Conservation (phyloP, 2,329 filamentous ascomycete species). For the Scolecobasidium constrictum region DNA sequence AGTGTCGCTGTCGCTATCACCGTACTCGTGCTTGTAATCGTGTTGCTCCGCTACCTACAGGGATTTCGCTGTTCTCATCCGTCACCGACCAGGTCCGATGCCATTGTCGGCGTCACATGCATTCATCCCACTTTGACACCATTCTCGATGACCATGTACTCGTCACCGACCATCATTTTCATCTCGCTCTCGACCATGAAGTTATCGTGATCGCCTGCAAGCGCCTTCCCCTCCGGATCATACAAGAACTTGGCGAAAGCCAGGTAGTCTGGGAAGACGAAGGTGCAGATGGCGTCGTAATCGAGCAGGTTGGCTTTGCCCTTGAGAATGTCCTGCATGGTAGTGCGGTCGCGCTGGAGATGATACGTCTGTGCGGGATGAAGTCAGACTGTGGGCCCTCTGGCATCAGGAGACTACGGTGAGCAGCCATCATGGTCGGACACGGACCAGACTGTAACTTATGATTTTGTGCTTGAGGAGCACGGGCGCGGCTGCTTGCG, state of each 20-base stretch:
- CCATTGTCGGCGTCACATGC: too few species aligned
- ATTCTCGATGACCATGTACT: conserved; percentile 29
- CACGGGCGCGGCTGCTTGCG: conserved; percentile 32
- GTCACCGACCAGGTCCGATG: too few species aligned
- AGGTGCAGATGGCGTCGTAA: conserved; percentile 38
- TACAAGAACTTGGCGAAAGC: conserved; percentile 36
- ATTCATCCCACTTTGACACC: conserved; percentile 21
- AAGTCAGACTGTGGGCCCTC: not conserved
- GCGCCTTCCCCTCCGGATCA: conserved; percentile 32
- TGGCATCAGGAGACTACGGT: not conserved
- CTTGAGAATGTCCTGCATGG: conserved; percentile 34
- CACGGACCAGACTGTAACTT: conserved; percentile 32
- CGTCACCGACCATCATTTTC: conserved; percentile 29
- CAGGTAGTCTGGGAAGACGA: conserved; percentile 35
- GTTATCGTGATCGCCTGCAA: conserved; percentile 25
- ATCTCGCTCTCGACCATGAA: conserved; percentile 29
- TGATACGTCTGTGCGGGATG: conserved; percentile 29
- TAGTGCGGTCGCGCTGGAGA: conserved; percentile 30
- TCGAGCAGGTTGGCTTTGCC: conserved; percentile 32
- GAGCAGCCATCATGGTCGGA: not conserved
- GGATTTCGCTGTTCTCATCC: too few species aligned
- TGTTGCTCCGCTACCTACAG: too few species aligned
- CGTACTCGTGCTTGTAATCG: too few species aligned
- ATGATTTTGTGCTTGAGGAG: conserved; percentile 32
- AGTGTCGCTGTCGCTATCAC: too few species aligned